phyloP scores from a whole-genome alignment of 768 basidiomycete species.

The Pulveroboletus ravenelii region DNA sequence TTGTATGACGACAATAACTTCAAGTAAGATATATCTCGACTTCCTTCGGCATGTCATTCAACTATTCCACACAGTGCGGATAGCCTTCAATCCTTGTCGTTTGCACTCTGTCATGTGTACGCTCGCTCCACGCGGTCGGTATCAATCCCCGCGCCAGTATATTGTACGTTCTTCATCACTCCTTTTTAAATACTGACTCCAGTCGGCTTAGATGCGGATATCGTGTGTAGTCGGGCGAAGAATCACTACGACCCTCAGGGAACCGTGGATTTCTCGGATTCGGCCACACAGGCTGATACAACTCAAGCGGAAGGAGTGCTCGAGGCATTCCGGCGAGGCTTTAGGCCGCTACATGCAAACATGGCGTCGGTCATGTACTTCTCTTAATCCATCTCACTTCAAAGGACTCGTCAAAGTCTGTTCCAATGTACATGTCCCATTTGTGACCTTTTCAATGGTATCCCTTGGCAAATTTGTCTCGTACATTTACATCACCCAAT shows the following conservation, averaged over 20 bases:
- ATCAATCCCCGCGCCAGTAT: constrained; percentile 78
- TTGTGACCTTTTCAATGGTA: background rate
- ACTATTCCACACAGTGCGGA: constrained; percentile 44
- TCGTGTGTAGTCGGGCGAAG: constrained; percentile 70
- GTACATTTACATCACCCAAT: background rate
- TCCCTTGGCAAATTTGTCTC: background rate
- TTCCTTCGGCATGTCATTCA: background rate
- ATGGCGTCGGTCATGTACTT: constrained; percentile 59
- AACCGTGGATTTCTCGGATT: constrained; percentile 56
- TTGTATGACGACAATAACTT: constrained; percentile 53
- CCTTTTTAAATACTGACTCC: background rate
- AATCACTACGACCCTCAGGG: constrained; percentile 71
- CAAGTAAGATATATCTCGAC: constrained; percentile 34
- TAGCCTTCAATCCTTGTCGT: constrained; percentile 64
- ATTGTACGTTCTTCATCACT: constrained; percentile 46
- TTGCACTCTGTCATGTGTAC: constrained; percentile 76
- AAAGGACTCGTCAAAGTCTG: background rate
- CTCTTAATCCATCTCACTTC: constrained; percentile 28
- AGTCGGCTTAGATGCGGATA: constrained; percentile 58
- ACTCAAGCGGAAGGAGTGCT: constrained; percentile 38
- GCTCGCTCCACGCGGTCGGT: constrained; percentile 77
- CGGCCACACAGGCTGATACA: constrained; percentile 45
- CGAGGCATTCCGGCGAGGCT: constrained; percentile 47
- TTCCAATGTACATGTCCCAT: background rate
- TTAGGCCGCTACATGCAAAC: constrained; percentile 51